Evolutionary conservation across 2,329 filamentous ascomycete species (phyloP).

Genomic region (Parastagonospora nodorum): DNA sequence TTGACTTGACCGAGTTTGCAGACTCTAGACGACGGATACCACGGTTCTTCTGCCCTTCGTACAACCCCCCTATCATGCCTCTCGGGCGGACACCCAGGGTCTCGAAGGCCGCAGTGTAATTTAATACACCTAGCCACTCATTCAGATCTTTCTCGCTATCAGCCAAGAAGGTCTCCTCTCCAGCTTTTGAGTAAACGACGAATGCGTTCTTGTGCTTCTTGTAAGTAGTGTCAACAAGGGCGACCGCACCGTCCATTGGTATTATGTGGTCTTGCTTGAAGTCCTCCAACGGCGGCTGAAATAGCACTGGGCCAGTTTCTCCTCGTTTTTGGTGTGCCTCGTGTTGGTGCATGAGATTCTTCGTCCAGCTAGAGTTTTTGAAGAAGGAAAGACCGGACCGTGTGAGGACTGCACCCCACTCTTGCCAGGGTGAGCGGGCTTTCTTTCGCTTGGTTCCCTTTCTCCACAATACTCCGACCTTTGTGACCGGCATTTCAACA

Average conservation of each 20-base stretch:
- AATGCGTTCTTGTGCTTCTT: slow-evolving; percentile 97
- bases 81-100: slow-evolving; percentile 90
- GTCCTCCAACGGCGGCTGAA: slow-evolving; percentile 84
- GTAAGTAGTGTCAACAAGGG: slow-evolving; percentile 82
- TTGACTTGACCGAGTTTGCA: slow-evolving; percentile 58
- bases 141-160: slow-evolving; percentile 92
- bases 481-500: slow-evolving; percentile 96
- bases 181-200: slow-evolving; percentile 78
- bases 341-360: slow-evolving; percentile 85
- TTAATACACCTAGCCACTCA: slow-evolving; percentile 94
- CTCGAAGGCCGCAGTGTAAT: slow-evolving; percentile 93
- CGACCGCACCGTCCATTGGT: slow-evolving; percentile 91
- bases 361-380: slow-evolving; percentile 90
- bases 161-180: slow-evolving; percentile 89
- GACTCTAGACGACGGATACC: slow-evolving; percentile 74
- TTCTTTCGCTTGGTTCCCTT: slow-evolving; percentile 95
- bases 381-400: slow-evolving; percentile 98
- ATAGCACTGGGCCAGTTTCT: slow-evolving; percentile 78
- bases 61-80: slow-evolving; percentile 81
- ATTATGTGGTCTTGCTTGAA: slow-evolving; percentile 95
- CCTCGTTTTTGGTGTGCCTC: slow-evolving; percentile 80
- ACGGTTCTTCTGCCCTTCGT: slow-evolving; percentile 78
- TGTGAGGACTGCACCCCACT: slow-evolving; percentile 96
- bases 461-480: slow-evolving; percentile 91
- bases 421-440: slow-evolving; percentile 93